Conservation (phyloP, 75 land plant species). For the Pseudotsuga menziesii region DNA sequence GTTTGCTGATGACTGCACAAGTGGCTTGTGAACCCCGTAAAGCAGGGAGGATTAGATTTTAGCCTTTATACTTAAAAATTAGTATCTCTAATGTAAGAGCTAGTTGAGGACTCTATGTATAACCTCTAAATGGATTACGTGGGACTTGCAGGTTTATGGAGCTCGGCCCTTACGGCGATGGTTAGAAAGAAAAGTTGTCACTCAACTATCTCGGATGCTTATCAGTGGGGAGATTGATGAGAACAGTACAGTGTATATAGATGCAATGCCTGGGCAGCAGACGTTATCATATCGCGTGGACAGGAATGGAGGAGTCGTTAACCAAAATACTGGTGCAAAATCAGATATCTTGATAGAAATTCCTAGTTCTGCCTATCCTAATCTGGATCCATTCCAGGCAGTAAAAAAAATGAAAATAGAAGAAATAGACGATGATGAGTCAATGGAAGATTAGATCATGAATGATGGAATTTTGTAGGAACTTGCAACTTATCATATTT, state of each 20-base stretch:
- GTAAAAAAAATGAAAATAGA: constrained; percentile 90
- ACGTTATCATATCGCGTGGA: constrained; percentile 57
- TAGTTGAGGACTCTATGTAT: no score
- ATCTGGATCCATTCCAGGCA: constrained; percentile 40
- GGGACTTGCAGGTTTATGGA: constrained; percentile 74
- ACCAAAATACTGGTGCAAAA: constrained; percentile 67
- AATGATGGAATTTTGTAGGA: no score
- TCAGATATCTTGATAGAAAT: constrained; percentile 78
- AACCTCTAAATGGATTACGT: no score
- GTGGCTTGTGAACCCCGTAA: background rate
- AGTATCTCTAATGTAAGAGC: no score
- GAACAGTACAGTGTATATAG: constrained; percentile 90
- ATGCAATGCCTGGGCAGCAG: constrained; percentile 38
- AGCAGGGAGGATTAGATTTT: background rate
- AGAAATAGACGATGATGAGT: constrained; percentile 60
- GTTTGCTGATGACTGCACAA: background rate
- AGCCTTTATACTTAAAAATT: background rate
- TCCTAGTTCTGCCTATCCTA: constrained; percentile 28
- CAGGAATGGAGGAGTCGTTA: constrained; percentile 81
- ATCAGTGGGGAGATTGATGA: constrained; percentile 87
- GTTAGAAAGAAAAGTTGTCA: constrained; percentile 94
- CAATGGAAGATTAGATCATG: constrained; percentile 35
- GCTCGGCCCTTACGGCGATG: constrained; percentile 93
- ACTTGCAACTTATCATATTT: no score
- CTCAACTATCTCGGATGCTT: constrained; percentile 85